These are phyloP conservation scores for Coprinopsis strossmayeri DNA, from an alignment of 768 basidiomycete species.

Conservation along the genomic window DNA sequence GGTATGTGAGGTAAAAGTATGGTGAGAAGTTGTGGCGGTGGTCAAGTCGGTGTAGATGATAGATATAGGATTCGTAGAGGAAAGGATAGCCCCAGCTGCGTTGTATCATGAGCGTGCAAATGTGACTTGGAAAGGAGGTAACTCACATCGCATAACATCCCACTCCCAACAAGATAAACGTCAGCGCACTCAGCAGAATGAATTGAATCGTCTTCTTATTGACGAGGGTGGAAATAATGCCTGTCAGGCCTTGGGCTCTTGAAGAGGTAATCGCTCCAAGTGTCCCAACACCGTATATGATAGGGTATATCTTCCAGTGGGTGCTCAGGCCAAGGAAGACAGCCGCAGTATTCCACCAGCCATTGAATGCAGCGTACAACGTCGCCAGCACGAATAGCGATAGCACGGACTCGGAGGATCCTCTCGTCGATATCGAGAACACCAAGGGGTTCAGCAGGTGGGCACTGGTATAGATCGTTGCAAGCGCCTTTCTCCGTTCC, in stretches of 20 bases:
- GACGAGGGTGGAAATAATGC: slow-evolving; percentile 33
- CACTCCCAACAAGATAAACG: slow-evolving; percentile 56
- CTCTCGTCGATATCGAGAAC: slow-evolving; percentile 93
- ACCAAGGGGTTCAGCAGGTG: slow-evolving; percentile 94
- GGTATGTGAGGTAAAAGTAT: slow-evolving; percentile 93
- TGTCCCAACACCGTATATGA: slow-evolving; percentile 83
- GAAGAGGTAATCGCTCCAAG: slow-evolving; percentile 42
- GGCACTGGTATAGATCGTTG: slow-evolving; percentile 54
- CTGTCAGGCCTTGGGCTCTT: slow-evolving; percentile 12
- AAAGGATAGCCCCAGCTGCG: slow-evolving; percentile 94
- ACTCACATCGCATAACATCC: slow-evolving; percentile 57
- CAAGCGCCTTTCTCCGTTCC: slow-evolving; percentile 21
- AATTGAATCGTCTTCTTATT: slow-evolving; percentile 58
- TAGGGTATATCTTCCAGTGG: slow-evolving; percentile 97
- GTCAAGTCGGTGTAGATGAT: slow-evolving; percentile 86
- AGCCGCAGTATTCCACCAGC: slow-evolving; percentile 60
- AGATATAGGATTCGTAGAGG: slow-evolving; percentile 86
- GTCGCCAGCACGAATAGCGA: slow-evolving; percentile 71
- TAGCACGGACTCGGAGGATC: slow-evolving; percentile 89
- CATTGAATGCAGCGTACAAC: slow-evolving; percentile 51
- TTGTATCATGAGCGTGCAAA: neutral
- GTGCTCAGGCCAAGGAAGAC: slow-evolving; percentile 74
- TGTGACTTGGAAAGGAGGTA: slow-evolving; percentile 1
- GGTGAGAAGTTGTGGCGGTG: slow-evolving; percentile 98
- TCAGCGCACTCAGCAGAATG: slow-evolving; percentile 56